Conservation (phyloP, 2,329 filamentous ascomycete species). For the Didymosphaeria variabile region DNA sequence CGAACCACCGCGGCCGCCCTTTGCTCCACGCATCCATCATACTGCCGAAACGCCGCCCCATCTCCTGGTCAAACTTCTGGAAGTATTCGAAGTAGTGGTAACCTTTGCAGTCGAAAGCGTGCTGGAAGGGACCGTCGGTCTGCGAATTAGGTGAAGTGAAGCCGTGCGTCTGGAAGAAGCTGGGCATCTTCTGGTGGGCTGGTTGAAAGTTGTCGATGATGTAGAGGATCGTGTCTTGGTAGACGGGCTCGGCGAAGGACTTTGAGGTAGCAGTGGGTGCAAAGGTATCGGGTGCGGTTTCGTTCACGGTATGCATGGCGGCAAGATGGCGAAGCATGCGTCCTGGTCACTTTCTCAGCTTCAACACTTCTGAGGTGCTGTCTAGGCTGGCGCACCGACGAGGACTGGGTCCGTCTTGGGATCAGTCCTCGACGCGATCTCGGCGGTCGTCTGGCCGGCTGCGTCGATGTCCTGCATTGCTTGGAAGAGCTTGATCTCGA, state of each 20-base stretch:
- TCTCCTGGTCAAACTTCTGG: slow-evolving; percentile 28
- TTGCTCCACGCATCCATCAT: slow-evolving; percentile 42
- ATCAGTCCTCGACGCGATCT: slow-evolving; percentile 28
- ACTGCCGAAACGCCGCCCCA: slow-evolving; percentile 35
- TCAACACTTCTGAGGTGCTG: not conserved
- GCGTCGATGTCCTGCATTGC: slow-evolving; percentile 25
- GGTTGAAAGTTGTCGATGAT: slow-evolving; percentile 33
- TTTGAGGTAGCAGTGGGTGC: slow-evolving; percentile 27
- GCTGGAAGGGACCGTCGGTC: slow-evolving; percentile 34
- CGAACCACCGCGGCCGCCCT: slow-evolving; percentile 35
- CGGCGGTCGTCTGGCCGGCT: slow-evolving; percentile 19
- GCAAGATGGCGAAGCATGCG: slow-evolving; percentile 42
- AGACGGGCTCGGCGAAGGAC: slow-evolving; percentile 28
- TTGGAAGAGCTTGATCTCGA: slow-evolving; percentile 35
- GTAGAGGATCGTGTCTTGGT: slow-evolving; percentile 34
- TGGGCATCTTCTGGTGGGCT: slow-evolving; percentile 27
- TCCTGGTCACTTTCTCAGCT: not conserved
- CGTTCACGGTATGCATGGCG: slow-evolving; percentile 33
- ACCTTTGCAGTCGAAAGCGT: slow-evolving; percentile 32
- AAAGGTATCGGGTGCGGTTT: slow-evolving; percentile 29
- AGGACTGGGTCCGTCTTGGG: slow-evolving; percentile 28
- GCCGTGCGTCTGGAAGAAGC: slow-evolving; percentile 27
- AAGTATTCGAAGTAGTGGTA: slow-evolving; percentile 36
- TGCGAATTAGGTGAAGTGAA: slow-evolving; percentile 28
- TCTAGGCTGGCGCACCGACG: slow-evolving; percentile 18